These are phyloP conservation scores for Citrus sp. DNA, from an alignment of 345 rosid genomes.

Conservation along the genomic window DNA sequence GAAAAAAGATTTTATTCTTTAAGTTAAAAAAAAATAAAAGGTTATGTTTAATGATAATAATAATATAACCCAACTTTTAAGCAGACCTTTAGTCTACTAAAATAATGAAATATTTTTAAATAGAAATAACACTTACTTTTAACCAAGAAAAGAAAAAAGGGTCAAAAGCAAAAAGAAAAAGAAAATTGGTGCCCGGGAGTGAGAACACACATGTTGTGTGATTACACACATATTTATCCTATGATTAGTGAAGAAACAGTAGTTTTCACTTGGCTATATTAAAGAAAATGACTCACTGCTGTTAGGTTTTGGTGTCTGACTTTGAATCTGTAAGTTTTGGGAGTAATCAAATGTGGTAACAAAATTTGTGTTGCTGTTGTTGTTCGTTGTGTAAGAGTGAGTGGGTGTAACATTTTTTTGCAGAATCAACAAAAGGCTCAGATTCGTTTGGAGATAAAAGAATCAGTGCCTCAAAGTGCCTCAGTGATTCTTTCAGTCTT, in stretches of 20 bases:
- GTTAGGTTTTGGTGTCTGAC: constrained; percentile 8
- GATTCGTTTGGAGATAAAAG: constrained; percentile 27
- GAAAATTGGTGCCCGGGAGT: no score
- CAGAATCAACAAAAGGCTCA: constrained; percentile 1
- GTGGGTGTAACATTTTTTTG: neutral
- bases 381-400: neutral
- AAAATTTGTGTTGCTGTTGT: neutral
- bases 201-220: neutral
- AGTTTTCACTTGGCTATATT: neutral
- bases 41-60: no score
- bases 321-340: constrained; percentile 1
- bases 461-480: constrained; percentile 29
- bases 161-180: no score
- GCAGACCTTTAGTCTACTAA: no score
- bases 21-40: no score
- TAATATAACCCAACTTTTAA: no score
- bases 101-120: no score
- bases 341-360: neutral
- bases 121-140: no score
- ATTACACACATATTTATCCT: neutral
- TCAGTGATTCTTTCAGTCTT: constrained; percentile 44
- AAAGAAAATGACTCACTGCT: neutral
- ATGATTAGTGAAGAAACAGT: neutral
- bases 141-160: no score
- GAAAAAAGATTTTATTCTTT: no score